Base-by-base conservation (phyloP, 2,329 filamentous ascomycete species). In the Pseudogymnoascus sp. region DNA sequence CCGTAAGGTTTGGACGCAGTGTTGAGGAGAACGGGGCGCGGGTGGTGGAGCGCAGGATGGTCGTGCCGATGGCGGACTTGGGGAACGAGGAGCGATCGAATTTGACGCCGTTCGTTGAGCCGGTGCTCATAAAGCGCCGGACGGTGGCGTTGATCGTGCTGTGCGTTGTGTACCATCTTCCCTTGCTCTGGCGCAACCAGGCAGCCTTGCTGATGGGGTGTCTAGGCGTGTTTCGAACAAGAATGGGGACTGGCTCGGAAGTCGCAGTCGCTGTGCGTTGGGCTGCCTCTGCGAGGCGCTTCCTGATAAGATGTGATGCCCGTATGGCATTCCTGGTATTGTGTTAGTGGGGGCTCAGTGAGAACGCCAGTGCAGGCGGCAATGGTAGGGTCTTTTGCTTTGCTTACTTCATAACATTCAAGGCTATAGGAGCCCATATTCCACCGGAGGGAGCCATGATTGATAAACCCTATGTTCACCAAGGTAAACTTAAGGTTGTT, bases 1-100 rank as follows among this genome's bases (percentile, higher is more conserved):
- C 93, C 0, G 92, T 97, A 66, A 97, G 78, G 72, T 96, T 97
- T 2, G 94, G 94, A 36, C 94, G 89, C 36, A 99, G 84, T 1
- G 92, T 88, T 59, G 87, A 91, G 3, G 92, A 89, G 74, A 97
- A 97, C 0, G 93, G 93, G 31, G 92, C 87, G 59, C 90, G 86
- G 29, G 86, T 86, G 13, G 90, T 86, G 63, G 89, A 82, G 65
- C 86, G 83, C 33, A 79, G 81, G 62, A 88, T 77, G 17, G 81
- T 80, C 15, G 78, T 75, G 25, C 79, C 80, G 61, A 85, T 79
- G 4, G 78, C 78, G 27, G 85, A 87, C 62, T 79, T 79, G 35
- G 82, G 82, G 59, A 83, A 82, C 1, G 79, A 76, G 27, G 81
- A 73, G 55, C 80, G 78, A 59, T 82, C 79, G 41, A 78, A 78